Evolutionary conservation across 2,329 filamentous ascomycete species (phyloP).

Genomic region (Torrubiellomyces zombiae): DNA sequence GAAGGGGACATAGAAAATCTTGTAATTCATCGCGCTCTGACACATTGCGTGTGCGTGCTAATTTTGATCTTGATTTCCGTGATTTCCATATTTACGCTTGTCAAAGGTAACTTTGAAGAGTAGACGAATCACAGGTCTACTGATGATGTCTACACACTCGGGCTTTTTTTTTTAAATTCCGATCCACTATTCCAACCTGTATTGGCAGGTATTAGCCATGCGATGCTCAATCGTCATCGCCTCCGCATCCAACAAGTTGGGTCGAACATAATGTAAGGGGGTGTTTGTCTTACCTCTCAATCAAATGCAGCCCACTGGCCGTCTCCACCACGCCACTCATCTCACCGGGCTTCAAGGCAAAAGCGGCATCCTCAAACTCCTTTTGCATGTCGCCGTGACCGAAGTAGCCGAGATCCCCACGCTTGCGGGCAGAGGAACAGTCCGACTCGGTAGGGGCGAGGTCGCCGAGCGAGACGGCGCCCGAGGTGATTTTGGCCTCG

Average conservation of each 20-base stretch:
- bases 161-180: background rate
- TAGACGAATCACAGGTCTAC: no score
- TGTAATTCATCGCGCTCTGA: no score
- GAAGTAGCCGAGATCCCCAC: slow-evolving; percentile 89
- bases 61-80: no score
- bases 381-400: slow-evolving; percentile 94
- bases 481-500: slow-evolving; percentile 58
- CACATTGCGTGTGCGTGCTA: no score
- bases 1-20: no score
- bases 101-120: no score
- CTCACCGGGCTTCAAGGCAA: slow-evolving; percentile 72
- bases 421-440: slow-evolving; percentile 88
- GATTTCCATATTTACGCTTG: no score
- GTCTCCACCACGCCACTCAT: slow-evolving; percentile 82
- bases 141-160: no score
- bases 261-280: no score
- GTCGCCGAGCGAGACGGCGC: slow-evolving; percentile 56
- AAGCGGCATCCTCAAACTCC: slow-evolving; percentile 93
- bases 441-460: slow-evolving; percentile 82
- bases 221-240: no score
- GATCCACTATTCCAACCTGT: slow-evolving; percentile 4
- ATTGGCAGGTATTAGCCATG: background rate
- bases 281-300: slow-evolving; percentile 83
- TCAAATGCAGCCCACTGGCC: slow-evolving; percentile 85
- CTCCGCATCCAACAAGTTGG: no score